Percentiles rank a stretch among this genome's conserved stretches.
These are phyloP conservation scores for Afroboletus lepidellus DNA, from an alignment of 1,284 basidiomycete genomes.

Conservation along the genomic window DNA sequence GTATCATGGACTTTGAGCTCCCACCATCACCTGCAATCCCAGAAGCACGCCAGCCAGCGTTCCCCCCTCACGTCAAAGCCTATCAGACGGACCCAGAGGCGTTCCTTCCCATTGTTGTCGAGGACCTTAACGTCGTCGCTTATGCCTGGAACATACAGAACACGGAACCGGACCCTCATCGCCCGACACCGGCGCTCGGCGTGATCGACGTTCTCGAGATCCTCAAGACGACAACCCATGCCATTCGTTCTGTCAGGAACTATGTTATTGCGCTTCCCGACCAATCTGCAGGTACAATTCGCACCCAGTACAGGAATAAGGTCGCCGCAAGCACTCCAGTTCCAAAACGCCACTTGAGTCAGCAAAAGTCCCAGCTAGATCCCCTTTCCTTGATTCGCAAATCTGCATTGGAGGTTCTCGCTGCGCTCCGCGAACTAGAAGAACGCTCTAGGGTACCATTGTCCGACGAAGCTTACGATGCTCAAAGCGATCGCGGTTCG, in stretches of 20 bases:
- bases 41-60: conserved; percentile 40
- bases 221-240: conserved; percentile 72
- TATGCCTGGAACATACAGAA: conserved; percentile 50
- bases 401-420: conserved; percentile 74
- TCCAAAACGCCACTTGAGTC: conserved; percentile 33
- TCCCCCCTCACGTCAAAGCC: conserved; percentile 56
- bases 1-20: conserved; percentile 52
- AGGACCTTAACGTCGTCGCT: conserved; percentile 63
- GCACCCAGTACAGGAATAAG: conserved; percentile 47
- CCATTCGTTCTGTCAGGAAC: conserved; percentile 76
- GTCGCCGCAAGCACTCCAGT: conserved; percentile 39
- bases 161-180: conserved; percentile 1
- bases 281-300: conserved; percentile 56
- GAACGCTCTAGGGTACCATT: conserved; percentile 64
- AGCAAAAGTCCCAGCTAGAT: conserved; percentile 44
- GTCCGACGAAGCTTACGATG: conserved; percentile 73
- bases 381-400: conserved; percentile 67
- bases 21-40: conserved; percentile 69
- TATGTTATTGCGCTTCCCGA: conserved; percentile 79
- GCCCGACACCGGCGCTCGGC: neutral
- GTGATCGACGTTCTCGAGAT: conserved; percentile 59
- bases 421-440: conserved; percentile 68
- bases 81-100: conserved; percentile 71
- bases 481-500: conserved; percentile 62
- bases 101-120: conserved; percentile 66